A percentile compares a stretch with the other conserved stretches of the same genome.
Conservation (phyloP, 179 eudicot genomes). For the Carnegiea gigantea region DNA sequence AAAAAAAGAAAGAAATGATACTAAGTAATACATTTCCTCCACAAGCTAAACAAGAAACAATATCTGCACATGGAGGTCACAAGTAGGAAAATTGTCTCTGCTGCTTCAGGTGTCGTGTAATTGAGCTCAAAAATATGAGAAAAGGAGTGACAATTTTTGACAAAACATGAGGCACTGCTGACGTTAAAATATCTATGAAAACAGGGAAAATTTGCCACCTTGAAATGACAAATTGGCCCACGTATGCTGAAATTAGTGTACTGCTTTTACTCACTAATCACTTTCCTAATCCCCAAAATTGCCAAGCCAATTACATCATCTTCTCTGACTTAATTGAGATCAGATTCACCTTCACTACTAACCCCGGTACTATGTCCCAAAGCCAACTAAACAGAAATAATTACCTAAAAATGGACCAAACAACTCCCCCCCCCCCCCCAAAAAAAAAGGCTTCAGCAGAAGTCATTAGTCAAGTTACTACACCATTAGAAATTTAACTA, state of each 20-base stretch:
- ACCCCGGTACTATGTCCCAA: neutral
- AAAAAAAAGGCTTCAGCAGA: too few species aligned
- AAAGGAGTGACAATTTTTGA: neutral
- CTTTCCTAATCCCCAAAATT: neutral
- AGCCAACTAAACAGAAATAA: neutral
- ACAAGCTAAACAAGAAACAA: too few species aligned
- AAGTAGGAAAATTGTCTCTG: too few species aligned
- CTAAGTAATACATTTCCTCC: too few species aligned
- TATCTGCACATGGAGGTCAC: too few species aligned
- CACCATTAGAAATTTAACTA: too few species aligned
- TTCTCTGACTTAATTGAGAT: constrained; percentile 1
- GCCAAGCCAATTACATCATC: neutral
- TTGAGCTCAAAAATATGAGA: neutral
- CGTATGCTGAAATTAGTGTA: neutral
- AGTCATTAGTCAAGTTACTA: too few species aligned
- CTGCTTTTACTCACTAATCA: neutral
- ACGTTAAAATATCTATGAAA: neutral
- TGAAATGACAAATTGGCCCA: neutral
- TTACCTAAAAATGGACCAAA: neutral
- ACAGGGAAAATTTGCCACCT: neutral
- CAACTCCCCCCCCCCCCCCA: neutral
- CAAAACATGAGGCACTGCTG: neutral
- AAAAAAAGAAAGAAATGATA: too few species aligned
- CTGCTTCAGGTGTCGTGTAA: too few species aligned
- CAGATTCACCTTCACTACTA: neutral